These are phyloP conservation scores for Taphrina flavorubra DNA, from an alignment of 1,139 yeast genomes.

Conservation along the genomic window DNA sequence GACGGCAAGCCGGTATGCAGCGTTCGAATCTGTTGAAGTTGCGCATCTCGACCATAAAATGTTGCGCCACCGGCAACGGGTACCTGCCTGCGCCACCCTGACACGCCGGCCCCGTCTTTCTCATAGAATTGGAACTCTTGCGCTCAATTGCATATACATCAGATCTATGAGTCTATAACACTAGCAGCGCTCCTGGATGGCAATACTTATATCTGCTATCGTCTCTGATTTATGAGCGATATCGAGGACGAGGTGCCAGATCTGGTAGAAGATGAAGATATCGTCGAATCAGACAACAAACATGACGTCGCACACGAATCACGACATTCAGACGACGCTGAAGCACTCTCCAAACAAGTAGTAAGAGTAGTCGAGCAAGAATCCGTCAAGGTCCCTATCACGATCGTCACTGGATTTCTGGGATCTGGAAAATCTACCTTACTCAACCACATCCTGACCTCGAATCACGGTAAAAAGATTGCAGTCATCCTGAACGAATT, in stretches of 20 bases:
- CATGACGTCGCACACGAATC: neutral
- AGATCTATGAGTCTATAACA: no score
- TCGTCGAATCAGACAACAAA: neutral
- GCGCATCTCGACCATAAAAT: conserved; percentile 14
- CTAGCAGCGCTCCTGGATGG: no score
- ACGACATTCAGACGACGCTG: neutral
- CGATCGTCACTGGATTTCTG: conserved; percentile 89
- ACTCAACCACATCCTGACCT: conserved; percentile 69
- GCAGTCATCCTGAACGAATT: conserved; percentile 81
- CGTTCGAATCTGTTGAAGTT: no score
- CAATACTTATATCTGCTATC: no score
- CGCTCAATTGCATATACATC: no score
- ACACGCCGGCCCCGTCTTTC: conserved; percentile 7
- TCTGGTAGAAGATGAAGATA: conserved; percentile 38
- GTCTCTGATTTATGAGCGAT: neutral
- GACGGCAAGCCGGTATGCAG: no score
- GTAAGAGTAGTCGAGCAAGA: conserved; percentile 39
- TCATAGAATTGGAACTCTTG: no score
- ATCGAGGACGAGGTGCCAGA: conserved; percentile 15
- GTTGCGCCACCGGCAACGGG: conserved; percentile 17
- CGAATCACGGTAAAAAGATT: conserved; percentile 67
- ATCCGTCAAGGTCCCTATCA: conserved; percentile 72
- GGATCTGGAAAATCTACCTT: conserved; percentile 96
- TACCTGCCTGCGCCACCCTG: conserved; percentile 23
- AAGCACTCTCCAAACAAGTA: neutral